phyloP scores from a whole-genome alignment of 371 early-diverging fungal species.

The Syncephalis plumigaleata region DNA sequence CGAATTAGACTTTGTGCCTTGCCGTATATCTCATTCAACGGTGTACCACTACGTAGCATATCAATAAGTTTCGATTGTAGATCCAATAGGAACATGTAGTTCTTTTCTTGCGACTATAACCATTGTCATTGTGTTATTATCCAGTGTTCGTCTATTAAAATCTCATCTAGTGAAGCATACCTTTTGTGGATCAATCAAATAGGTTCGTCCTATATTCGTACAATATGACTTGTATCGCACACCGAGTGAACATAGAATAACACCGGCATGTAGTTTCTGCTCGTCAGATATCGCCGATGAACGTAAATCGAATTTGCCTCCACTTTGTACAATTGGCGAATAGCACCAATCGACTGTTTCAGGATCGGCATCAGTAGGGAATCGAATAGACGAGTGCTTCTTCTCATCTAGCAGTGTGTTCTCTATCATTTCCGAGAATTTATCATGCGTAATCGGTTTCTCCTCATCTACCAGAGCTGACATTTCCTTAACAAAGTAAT shows the following conservation, averaged over 20 bases:
- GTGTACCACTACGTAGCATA: conserved; percentile 57
- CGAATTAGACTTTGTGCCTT: conserved; percentile 47
- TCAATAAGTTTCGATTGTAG: conserved; percentile 56
- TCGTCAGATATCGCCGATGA: conserved; percentile 63
- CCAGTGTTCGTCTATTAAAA: background rate
- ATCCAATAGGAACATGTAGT: conserved; percentile 75
- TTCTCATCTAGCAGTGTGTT: conserved; percentile 47
- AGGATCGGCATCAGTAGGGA: conserved; percentile 44
- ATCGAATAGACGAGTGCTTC: conserved; percentile 33
- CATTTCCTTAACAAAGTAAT: conserved; percentile 75
- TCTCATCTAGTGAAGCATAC: conserved; percentile 9
- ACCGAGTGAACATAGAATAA: conserved; percentile 83
- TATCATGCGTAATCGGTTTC: conserved; percentile 71
- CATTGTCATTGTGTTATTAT: background rate
- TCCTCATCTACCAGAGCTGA: conserved; percentile 71
- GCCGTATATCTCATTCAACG: conserved; percentile 59
- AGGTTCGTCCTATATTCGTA: conserved; percentile 84
- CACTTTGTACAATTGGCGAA: conserved; percentile 91
- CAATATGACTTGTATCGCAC: conserved; percentile 87
- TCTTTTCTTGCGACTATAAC: conserved; percentile 58
- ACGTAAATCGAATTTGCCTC: conserved; percentile 78
- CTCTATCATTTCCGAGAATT: conserved; percentile 63
- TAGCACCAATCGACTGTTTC: conserved; percentile 81
- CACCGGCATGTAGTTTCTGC: conserved; percentile 61
- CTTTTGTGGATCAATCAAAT: conserved; percentile 79